Percentiles rank a stretch among this genome's conserved stretches.
These are phyloP conservation scores for Colletotrichum liriopes DNA, from an alignment of 2,329 filamentous ascomycete species.

Conservation along the genomic window DNA sequence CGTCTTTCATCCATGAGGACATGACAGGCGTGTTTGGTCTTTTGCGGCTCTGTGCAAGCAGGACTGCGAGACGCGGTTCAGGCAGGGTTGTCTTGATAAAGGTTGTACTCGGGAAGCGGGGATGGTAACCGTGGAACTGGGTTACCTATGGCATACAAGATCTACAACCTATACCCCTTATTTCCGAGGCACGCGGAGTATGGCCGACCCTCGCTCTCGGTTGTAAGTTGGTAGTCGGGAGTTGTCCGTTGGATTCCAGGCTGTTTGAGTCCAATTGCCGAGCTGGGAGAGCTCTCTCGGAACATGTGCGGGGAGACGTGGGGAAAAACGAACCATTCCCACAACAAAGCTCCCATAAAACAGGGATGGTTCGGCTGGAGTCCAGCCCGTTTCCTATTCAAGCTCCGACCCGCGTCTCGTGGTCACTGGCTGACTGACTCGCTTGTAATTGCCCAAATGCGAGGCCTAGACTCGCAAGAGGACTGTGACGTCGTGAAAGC, in stretches of 20 bases:
- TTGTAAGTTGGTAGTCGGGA: conserved; percentile 8
- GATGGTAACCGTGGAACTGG: neutral
- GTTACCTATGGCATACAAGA: conserved; percentile 11
- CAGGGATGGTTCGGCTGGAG: conserved; percentile 14
- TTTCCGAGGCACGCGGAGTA: conserved; percentile 19
- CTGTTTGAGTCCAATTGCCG: conserved; percentile 10
- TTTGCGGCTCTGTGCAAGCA: conserved; percentile 12
- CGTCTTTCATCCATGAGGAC: conserved; percentile 36
- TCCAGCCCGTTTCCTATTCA: neutral
- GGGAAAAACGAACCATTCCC: conserved; percentile 16
- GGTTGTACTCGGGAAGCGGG: neutral
- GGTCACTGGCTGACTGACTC: conserved; percentile 1
- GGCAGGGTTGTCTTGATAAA: neutral
- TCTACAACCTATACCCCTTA: conserved; percentile 11
- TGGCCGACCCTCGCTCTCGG: conserved; percentile 14
- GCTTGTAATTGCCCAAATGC: neutral
- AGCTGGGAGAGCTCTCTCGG: conserved; percentile 10
- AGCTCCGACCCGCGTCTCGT: conserved; percentile 18
- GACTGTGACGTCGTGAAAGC: neutral
- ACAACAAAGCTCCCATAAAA: conserved; percentile 4
- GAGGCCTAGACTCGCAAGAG: neutral
- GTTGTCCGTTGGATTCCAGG: conserved; percentile 10
- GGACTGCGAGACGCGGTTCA: conserved; percentile 35
- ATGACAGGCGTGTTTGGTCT: conserved; percentile 24
- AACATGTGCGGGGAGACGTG: conserved; percentile 16